Evolutionary conservation across 805 yeast species (phyloP).

Genomic region (Candida arabinofermentans): DNA sequence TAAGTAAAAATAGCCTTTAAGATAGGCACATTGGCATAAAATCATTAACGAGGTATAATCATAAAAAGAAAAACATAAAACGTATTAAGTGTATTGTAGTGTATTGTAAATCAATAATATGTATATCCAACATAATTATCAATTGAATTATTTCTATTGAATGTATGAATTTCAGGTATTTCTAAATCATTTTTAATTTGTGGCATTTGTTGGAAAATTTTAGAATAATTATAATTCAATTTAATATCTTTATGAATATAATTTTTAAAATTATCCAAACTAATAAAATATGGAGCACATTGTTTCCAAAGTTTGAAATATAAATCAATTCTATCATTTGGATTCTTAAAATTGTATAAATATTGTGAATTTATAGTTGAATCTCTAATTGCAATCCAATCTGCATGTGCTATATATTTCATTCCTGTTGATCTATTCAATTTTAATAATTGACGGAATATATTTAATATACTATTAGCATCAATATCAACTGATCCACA

Average conservation of each 20-base stretch:
- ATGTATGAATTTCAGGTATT: conserved; percentile 37
- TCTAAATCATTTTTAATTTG: conserved; percentile 35
- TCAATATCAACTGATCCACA: conserved; percentile 59
- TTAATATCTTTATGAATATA: conserved; percentile 42
- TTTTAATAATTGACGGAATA: conserved; percentile 29
- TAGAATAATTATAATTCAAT: conserved; percentile 37
- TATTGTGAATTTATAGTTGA: conserved; percentile 54
- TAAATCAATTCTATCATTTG: conserved; percentile 44
- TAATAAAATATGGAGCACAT: conserved; percentile 45
- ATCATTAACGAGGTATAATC: too few relatives aligned
- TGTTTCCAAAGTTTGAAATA: conserved; percentile 53
- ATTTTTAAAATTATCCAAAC: conserved; percentile 43
- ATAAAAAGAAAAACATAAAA: too few relatives aligned
- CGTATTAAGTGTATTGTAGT: not conserved
- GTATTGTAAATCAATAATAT: conserved; percentile 11
- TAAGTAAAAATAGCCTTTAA: too few relatives aligned
- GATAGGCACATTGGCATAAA: too few relatives aligned
- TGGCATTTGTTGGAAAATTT: conserved; percentile 36
- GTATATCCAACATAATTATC: conserved; percentile 27
- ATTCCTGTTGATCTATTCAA: conserved; percentile 52
- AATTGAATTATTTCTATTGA: conserved; percentile 29
- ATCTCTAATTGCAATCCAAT: conserved; percentile 80
- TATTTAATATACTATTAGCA: conserved; percentile 45
- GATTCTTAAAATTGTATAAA: conserved; percentile 26
- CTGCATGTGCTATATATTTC: conserved; percentile 71